Conservation (phyloP, 2,329 filamentous ascomycete species). For the Drechslerella stenobrocha region DNA sequence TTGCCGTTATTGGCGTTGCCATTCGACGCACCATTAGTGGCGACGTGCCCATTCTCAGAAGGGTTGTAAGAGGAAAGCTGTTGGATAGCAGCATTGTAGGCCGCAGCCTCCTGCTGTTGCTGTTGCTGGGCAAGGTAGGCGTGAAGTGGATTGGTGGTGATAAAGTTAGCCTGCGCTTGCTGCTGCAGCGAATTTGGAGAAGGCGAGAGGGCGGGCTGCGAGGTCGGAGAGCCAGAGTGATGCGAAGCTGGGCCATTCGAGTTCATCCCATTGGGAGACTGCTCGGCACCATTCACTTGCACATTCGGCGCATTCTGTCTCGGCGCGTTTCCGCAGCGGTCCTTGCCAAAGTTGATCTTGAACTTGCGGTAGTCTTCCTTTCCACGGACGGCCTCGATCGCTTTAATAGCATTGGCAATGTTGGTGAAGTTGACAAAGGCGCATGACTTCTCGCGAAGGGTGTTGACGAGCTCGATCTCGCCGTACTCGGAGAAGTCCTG, state of each 20-base stretch:
- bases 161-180: conserved; percentile 49
- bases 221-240: conserved; percentile 37
- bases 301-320: conserved; percentile 63
- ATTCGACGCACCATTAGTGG: conserved; percentile 47
- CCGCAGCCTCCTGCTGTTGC: conserved; percentile 70
- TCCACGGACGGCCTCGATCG: conserved; percentile 90
- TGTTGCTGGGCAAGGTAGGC: conserved; percentile 65
- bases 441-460: conserved; percentile 96
- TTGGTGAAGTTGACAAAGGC: conserved; percentile 99
- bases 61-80: conserved; percentile 68
- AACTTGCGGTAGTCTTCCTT: conserved; percentile 97
- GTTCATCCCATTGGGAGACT: conserved; percentile 50
- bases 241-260: conserved; percentile 49
- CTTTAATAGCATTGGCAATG: conserved; percentile 99
- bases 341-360: conserved; percentile 99
- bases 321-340: conserved; percentile 93
- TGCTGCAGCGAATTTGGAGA: conserved; percentile 52
- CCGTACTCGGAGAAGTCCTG: conserved; percentile 97
- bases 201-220: conserved; percentile 38
- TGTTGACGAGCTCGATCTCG: conserved; percentile 96
- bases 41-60: conserved; percentile 59
- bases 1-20: conserved; percentile 54
- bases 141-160: conserved; percentile 53
- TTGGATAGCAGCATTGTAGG: conserved; percentile 80
- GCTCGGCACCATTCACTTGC: conserved; percentile 53